These are phyloP conservation scores for Kwoniella sp. DNA, from an alignment of 768 basidiomycete genomes.

Conservation along the genomic window DNA sequence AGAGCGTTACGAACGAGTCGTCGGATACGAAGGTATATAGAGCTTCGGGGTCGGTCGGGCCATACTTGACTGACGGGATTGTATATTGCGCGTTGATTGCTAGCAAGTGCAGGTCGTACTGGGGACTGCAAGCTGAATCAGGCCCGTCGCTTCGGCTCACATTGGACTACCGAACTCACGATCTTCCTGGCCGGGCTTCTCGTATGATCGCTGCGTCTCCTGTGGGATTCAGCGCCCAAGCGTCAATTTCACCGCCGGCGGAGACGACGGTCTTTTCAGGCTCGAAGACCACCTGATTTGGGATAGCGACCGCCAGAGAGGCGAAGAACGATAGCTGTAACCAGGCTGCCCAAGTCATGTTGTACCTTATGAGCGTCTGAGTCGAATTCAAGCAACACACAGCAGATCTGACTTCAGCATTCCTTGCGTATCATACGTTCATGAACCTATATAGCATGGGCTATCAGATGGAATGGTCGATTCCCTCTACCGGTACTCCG, in stretches of 20 bases:
- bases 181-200: neutral
- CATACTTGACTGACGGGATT: slow-evolving; percentile 15
- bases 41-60: slow-evolving; percentile 4
- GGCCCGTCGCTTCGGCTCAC: too few relatives aligned
- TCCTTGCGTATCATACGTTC: too few relatives aligned
- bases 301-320: neutral
- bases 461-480: too few relatives aligned
- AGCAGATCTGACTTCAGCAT: too few relatives aligned
- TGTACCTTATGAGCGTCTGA: too few relatives aligned
- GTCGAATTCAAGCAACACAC: too few relatives aligned
- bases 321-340: neutral
- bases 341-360: neutral
- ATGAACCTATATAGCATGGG: too few relatives aligned
- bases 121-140: slow-evolving; percentile 5
- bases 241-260: slow-evolving; percentile 8
- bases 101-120: slow-evolving; percentile 23
- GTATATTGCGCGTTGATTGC: slow-evolving; percentile 32
- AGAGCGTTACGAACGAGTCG: slow-evolving; percentile 11
- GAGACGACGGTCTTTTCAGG: neutral
- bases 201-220: slow-evolving; percentile 30
- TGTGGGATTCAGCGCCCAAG: slow-evolving; percentile 29
- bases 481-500: too few relatives aligned
- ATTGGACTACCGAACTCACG: too few relatives aligned
- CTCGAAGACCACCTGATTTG: neutral
- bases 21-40: slow-evolving; percentile 24